These are phyloP conservation scores for Rubus idaeus DNA, from an alignment of 306 rosid genomes.

Conservation along the genomic window DNA sequence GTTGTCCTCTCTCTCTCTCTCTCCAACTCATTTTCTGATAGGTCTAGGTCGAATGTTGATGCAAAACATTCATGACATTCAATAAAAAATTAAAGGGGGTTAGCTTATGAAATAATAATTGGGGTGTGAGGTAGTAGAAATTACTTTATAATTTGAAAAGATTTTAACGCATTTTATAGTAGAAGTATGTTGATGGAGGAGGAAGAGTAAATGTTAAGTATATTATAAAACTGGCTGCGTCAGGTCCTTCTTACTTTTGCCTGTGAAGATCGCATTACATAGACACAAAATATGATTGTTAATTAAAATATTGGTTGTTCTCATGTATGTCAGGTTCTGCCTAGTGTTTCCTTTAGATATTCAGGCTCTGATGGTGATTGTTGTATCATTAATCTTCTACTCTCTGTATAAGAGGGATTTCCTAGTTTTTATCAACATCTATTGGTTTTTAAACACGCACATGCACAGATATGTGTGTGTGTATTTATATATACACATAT, in stretches of 20 bases:
- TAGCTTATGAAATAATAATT: background rate
- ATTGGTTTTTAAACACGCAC: background rate
- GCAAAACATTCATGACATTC: background rate
- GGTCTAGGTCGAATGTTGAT: background rate
- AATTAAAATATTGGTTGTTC: background rate
- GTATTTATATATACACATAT: too few species aligned
- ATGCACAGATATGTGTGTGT: too few species aligned
- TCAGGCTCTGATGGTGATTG: background rate
- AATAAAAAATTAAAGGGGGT: background rate
- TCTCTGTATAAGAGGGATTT: background rate
- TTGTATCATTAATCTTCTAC: too few species aligned
- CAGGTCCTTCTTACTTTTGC: background rate
- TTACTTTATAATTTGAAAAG: background rate
- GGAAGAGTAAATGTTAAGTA: background rate
- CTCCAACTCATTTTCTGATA: background rate
- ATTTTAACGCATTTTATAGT: background rate
- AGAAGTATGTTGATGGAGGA: background rate
- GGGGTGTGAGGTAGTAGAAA: background rate
- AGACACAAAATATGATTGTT: background rate
- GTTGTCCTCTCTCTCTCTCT: background rate
- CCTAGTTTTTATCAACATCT: background rate
- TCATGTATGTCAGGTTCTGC: background rate
- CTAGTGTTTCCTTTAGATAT: background rate
- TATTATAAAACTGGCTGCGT: background rate
- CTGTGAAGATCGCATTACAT: background rate